Base-by-base conservation (phyloP, 345 rosid species). In the Eucalyptus cloeziana region DNA sequence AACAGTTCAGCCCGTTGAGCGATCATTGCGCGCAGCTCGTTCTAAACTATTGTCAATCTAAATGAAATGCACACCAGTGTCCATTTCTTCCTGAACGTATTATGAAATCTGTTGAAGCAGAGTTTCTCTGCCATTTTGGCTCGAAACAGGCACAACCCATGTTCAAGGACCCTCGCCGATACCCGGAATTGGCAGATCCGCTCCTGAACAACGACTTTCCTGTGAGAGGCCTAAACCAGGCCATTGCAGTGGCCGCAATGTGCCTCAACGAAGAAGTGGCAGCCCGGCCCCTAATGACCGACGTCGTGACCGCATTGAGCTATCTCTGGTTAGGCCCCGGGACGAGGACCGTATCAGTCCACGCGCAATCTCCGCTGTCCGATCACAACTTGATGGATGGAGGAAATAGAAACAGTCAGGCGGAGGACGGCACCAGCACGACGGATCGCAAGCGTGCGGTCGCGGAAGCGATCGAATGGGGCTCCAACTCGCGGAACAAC, bases 221-320 rank as follows among this genome's bases (percentile, higher is more conserved):
- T 1, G 79, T 88, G 62, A 94, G 92, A 89, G 96, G 94, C 12
- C 86, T 97, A 91, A 94, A 95, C 83, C 99, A 96, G 88, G 99
- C 96, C 1, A 94, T 97, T 31, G 99, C 97, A 12, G 95, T 95
- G 0, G 96, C 99, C 2, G 97, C 97, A 17, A 96, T 96, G 99
- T 97, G 99, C 86, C 92, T 97, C 30, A 96, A 96, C 31, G 99
- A 96, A 88, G 98, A 96, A 64, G 92, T 96, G 10, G 69, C 88
- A 1, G 96, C 90, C n/a, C 94, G 99, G 13, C 99, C 99, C 12
- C 87, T 94, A 87, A 98, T 96, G 86, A 94, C 95, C 40, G 99
- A 98, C 30, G 97, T 96, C 8, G 99, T 96, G 30, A 91, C 91
- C 1, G 97, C 98, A 60, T 98, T 98, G 5, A 96, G 95, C 86